Conservation (phyloP, 192 early-diverging fungal species). For the Chytriomyces sp. region DNA sequence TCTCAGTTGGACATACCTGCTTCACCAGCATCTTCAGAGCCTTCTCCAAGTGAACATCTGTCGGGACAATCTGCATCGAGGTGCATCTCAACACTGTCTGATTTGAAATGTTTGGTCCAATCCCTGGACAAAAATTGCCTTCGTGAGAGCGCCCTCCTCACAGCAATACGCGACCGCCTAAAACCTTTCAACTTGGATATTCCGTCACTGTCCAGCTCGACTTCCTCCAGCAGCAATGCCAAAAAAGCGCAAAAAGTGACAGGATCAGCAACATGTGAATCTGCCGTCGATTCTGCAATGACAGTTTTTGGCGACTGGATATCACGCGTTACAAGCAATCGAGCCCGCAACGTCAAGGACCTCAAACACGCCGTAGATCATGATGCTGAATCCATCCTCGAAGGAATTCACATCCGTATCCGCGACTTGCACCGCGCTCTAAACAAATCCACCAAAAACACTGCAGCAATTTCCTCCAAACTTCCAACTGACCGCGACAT, state of each 20-base stretch:
- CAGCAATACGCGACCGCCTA: constrained; percentile 1
- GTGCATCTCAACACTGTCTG: not conserved
- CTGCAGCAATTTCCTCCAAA: not conserved
- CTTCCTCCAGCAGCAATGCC: too few relatives aligned
- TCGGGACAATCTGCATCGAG: not conserved
- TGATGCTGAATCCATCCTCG: not conserved
- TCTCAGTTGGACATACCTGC: too few relatives aligned
- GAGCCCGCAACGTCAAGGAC: not conserved
- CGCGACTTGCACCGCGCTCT: not conserved
- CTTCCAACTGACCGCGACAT: too few relatives aligned
- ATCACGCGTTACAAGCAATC: not conserved
- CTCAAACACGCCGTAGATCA: not conserved
- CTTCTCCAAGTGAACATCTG: too few relatives aligned
- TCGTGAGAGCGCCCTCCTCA: constrained; percentile 8
- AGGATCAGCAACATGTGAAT: not conserved
- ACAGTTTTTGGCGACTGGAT: not conserved
- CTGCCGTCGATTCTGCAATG: not conserved
- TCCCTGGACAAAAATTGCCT: not conserved
- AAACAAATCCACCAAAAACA: not conserved
- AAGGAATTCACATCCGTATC: not conserved
- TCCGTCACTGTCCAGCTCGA: not conserved
- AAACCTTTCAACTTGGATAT: constrained; percentile 8
- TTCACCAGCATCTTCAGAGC: too few relatives aligned
- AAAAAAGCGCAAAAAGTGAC: not conserved
- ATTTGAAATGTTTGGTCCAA: not conserved